phyloP scores from a whole-genome alignment of 345 rosid species.

The Cardamine occulta region DNA sequence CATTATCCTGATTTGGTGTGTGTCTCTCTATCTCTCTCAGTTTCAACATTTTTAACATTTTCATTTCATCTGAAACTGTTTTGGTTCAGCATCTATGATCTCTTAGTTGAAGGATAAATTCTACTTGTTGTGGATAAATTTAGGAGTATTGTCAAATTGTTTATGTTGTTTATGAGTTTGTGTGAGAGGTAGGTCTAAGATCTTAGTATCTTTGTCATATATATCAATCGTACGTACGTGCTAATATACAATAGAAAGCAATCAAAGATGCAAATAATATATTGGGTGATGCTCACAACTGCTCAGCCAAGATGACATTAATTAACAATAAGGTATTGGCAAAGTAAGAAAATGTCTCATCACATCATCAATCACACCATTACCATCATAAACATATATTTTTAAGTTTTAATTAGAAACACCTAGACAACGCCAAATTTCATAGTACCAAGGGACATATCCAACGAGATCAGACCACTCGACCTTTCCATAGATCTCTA shows the following conservation, averaged over 20 bases:
- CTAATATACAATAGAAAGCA: background rate
- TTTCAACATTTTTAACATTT: no score
- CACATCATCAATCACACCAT: background rate
- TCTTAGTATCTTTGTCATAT: no score
- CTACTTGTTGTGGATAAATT: background rate
- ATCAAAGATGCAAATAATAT: no score
- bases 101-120: constrained; percentile 44
- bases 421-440: constrained; percentile 58
- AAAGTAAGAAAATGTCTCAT: background rate
- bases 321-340: background rate
- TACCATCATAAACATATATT: background rate
- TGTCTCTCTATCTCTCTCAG: background rate
- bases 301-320: background rate
- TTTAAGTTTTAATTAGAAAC: constrained; percentile 45
- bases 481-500: constrained; percentile 54
- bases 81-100: constrained; percentile 49
- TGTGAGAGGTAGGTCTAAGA: no score
- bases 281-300: no score
- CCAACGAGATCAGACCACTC: constrained; percentile 57
- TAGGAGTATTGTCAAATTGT: no score
- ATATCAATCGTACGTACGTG: no score
- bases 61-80: constrained; percentile 6
- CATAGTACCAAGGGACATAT: constrained; percentile 45
- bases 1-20: constrained; percentile 83
- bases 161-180: no score